Conservation (phyloP, 2,329 filamentous ascomycete species). For the Apiospora sp. region DNA sequence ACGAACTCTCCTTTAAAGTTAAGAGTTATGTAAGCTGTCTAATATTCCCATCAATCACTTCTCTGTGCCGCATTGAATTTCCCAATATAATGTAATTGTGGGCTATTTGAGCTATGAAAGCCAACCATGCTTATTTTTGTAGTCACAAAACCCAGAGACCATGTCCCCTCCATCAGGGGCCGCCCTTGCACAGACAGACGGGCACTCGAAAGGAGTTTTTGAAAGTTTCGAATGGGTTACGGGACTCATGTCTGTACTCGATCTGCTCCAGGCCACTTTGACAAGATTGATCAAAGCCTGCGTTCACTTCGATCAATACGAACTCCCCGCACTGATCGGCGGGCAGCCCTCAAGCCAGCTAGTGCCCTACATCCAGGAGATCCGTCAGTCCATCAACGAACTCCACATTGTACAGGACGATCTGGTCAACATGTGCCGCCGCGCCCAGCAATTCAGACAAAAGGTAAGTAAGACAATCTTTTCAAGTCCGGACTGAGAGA, state of each 20-base stretch:
- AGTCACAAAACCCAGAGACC: not conserved
- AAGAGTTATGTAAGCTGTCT: not conserved
- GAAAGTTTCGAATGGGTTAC: conserved; percentile 18
- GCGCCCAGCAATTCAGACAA: not conserved
- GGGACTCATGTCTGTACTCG: not conserved
- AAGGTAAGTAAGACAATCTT: not conserved
- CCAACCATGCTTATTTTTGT: too few relatives aligned
- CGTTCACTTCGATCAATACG: not conserved
- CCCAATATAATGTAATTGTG: too few relatives aligned
- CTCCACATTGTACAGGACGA: not conserved
- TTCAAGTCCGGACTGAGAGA: accelerated
- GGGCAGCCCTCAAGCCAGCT: not conserved
- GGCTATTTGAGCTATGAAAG: too few relatives aligned
- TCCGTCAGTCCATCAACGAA: not conserved
- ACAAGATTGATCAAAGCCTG: not conserved
- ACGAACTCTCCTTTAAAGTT: not conserved
- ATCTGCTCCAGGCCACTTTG: not conserved
- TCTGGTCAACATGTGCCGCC: not conserved
- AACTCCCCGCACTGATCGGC: not conserved
- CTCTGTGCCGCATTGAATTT: not conserved
- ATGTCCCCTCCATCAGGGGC: not conserved
- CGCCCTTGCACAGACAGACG: not conserved
- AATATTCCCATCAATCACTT: not conserved
- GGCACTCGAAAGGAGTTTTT: not conserved
- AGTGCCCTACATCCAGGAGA: not conserved